Conservation (phyloP, 2,329 filamentous ascomycete genomes). For the Trichophaea hybrida region DNA sequence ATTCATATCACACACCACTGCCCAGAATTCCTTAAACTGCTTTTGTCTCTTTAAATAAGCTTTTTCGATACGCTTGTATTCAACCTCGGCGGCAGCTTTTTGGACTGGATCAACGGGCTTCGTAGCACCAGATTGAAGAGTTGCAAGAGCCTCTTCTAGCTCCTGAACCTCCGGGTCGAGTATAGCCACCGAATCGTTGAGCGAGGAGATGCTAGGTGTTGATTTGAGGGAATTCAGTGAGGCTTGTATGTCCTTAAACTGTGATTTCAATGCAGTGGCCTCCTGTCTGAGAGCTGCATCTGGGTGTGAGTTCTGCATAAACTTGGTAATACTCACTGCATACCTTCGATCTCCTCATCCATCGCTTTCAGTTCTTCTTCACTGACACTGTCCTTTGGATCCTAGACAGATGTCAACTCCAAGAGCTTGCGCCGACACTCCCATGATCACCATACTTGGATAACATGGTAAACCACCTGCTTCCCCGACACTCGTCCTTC, state of each 20-base stretch:
- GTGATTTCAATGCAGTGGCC: slow-evolving; percentile 21
- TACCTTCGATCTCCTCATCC: slow-evolving; percentile 36
- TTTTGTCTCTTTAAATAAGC: slow-evolving; percentile 22
- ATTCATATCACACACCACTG: slow-evolving; percentile 18
- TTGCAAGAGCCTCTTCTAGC: slow-evolving; percentile 18
- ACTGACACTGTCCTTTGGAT: slow-evolving; percentile 36
- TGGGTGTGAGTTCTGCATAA: neutral
- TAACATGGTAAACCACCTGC: slow-evolving; percentile 46
- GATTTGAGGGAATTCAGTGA: slow-evolving; percentile 24
- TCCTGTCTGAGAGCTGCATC: slow-evolving; percentile 19
- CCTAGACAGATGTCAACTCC: slow-evolving; percentile 31
- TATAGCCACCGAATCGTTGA: slow-evolving; percentile 19
- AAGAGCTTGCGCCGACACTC: neutral
- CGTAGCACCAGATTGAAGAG: slow-evolving; percentile 18
- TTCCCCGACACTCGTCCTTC: slow-evolving; percentile 45
- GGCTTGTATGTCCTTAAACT: slow-evolving; percentile 25
- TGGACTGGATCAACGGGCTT: slow-evolving; percentile 21
- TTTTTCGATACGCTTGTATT: slow-evolving; percentile 20
- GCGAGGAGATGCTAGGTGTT: slow-evolving; percentile 23
- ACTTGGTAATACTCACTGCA: neutral
- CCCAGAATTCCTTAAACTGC: slow-evolving; percentile 26
- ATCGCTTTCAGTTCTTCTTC: slow-evolving; percentile 38
- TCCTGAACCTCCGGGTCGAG: slow-evolving; percentile 21
- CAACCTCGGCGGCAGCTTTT: slow-evolving; percentile 22
- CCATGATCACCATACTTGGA: slow-evolving; percentile 20